phyloP scores from a whole-genome alignment of 805 yeast genomes.

The Zygotorulaspora chibaensis region DNA sequence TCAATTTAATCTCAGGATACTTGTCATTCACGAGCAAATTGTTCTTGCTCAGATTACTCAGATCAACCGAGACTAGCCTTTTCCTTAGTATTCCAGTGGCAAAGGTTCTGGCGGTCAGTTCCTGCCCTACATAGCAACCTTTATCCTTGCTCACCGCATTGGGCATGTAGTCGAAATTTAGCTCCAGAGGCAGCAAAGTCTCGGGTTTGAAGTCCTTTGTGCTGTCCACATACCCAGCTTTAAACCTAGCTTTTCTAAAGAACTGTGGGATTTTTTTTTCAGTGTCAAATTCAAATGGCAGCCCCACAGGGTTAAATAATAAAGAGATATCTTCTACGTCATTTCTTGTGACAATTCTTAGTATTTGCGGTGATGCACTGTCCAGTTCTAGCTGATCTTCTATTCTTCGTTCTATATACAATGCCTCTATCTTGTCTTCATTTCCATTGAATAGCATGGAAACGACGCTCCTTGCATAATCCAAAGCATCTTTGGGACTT shows the following conservation, averaged over 20 bases:
- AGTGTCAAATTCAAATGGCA: constrained; percentile 27
- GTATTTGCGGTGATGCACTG: constrained; percentile 65
- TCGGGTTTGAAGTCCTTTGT: constrained; percentile 43
- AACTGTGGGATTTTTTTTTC: constrained; percentile 18
- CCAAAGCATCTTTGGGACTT: constrained; percentile 21
- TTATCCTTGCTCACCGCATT: constrained; percentile 80
- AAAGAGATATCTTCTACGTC: constrained; percentile 26
- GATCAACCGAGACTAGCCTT: constrained; percentile 66
- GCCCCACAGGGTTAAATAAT: constrained; percentile 22
- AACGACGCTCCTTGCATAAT: constrained; percentile 20
- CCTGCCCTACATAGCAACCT: constrained; percentile 98
- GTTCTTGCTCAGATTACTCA: constrained; percentile 9
- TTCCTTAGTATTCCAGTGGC: constrained; percentile 82
- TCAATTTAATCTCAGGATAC: constrained; percentile 14
- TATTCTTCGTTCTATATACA: constrained; percentile 24
- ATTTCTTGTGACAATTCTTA: constrained; percentile 43
- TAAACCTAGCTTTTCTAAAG: constrained; percentile 43
- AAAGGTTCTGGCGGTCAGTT: constrained; percentile 81
- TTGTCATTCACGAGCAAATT: not conserved
- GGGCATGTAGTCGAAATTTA: constrained; percentile 66
- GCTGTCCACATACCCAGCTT: constrained; percentile 53
- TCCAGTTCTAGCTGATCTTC: constrained; percentile 53
- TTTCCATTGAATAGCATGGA: constrained; percentile 22
- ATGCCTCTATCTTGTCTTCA: constrained; percentile 20
- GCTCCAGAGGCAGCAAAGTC: constrained; percentile 73